Evolutionary conservation across 2,329 filamentous ascomycete genomes (phyloP).

Genomic region (Penicillium nordicum): DNA sequence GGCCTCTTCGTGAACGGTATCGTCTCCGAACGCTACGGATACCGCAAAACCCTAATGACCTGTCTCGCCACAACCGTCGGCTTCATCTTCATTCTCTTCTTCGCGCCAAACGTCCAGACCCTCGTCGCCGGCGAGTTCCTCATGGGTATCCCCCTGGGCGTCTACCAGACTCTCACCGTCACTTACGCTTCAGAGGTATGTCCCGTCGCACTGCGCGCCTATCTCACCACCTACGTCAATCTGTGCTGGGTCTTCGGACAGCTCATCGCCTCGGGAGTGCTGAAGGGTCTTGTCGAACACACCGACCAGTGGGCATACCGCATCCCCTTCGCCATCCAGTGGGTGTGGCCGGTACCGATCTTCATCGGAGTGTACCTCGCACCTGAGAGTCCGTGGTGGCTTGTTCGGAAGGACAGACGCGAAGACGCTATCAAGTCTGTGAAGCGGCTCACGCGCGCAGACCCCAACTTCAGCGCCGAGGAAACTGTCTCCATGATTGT

Average conservation of each 20-base stretch:
- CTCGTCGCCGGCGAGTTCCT: slow-evolving; percentile 39
- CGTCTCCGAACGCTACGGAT: slow-evolving; percentile 21
- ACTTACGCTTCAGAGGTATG: slow-evolving; percentile 41
- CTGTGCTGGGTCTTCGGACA: slow-evolving; percentile 44
- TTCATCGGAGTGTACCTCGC: slow-evolving; percentile 27
- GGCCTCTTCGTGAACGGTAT: slow-evolving; percentile 20
- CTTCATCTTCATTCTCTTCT: slow-evolving; percentile 41
- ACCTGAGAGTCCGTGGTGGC: slow-evolving; percentile 39
- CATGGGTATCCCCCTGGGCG: slow-evolving; percentile 41
- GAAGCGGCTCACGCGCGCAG: slow-evolving; percentile 24
- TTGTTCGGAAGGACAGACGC: slow-evolving; percentile 34
- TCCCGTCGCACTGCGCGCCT: slow-evolving; percentile 33
- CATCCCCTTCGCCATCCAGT: slow-evolving; percentile 38
- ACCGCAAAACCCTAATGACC: slow-evolving; percentile 16
- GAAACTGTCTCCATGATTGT: slow-evolving; percentile 38
- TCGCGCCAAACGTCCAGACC: slow-evolving; percentile 35
- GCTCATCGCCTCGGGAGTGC: slow-evolving; percentile 35
- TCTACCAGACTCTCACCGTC: slow-evolving; percentile 35
- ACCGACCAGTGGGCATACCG: slow-evolving; percentile 36
- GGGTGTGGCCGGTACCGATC: slow-evolving; percentile 27
- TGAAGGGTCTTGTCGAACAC: slow-evolving; percentile 30
- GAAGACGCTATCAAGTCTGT: slow-evolving; percentile 37
- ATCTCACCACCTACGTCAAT: slow-evolving; percentile 39
- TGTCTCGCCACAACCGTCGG: slow-evolving; percentile 23
- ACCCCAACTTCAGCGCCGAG: slow-evolving; percentile 26